Conservation (phyloP, 768 basidiomycete genomes). For the Hemileccinum impolitum region DNA sequence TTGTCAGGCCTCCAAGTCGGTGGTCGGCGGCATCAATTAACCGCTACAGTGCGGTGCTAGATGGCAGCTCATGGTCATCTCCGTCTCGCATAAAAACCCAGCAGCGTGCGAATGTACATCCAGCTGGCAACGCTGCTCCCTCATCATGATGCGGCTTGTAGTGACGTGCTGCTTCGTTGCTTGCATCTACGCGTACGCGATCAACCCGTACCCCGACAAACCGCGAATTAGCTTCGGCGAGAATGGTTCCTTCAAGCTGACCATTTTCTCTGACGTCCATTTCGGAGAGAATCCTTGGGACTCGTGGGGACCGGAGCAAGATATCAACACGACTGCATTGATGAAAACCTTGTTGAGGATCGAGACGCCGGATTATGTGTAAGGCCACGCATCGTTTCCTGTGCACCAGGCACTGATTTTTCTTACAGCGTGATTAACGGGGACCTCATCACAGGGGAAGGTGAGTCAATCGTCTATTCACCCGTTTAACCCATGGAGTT, state of each 20-base stretch:
- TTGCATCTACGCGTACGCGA: constrained; percentile 11
- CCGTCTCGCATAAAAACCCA: background rate
- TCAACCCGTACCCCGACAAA: constrained; percentile 41
- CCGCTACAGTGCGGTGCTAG: too few species aligned
- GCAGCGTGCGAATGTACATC: background rate
- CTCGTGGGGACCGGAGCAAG: constrained; percentile 63
- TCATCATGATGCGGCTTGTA: constrained; percentile 5
- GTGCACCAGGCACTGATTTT: background rate
- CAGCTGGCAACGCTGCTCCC: too few species aligned
- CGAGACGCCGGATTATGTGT: constrained; percentile 73
- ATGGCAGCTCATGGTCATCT: background rate
- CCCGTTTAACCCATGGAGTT: background rate
- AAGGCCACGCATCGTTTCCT: constrained; percentile 15
- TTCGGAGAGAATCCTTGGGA: constrained; percentile 77
- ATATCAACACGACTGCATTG: constrained; percentile 55
- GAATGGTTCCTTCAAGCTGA: constrained; percentile 68
- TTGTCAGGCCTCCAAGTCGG: too few species aligned
- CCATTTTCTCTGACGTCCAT: constrained; percentile 72
- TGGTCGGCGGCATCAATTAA: too few species aligned
- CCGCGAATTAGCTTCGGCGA: constrained; percentile 52
- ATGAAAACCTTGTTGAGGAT: constrained; percentile 53
- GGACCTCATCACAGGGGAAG: constrained; percentile 71
- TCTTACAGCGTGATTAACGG: constrained; percentile 61
- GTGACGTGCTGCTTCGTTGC: background rate
- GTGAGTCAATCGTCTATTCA: constrained; percentile 27